Evolutionary conservation across 1,284 basidiomycete species (phyloP).

Genomic region (Apiotrichum siamense): DNA sequence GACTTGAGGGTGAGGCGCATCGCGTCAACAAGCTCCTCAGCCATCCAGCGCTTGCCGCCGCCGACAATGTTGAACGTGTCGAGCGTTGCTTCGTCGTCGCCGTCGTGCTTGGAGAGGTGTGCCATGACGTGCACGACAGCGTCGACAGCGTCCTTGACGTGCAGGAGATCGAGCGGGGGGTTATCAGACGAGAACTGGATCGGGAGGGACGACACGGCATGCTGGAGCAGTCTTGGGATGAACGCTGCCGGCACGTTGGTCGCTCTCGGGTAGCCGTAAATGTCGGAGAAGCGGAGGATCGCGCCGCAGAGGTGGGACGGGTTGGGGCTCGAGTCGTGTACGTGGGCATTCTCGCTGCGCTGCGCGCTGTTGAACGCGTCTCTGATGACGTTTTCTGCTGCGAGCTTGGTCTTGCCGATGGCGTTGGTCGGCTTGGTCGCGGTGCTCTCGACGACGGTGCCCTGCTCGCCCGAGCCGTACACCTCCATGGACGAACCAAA

Average conservation of each 20-base stretch:
- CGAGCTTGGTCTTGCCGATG: slow-evolving; percentile 36
- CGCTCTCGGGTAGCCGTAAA: slow-evolving; percentile 36
- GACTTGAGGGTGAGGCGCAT: slow-evolving; percentile 32
- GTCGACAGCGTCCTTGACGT: slow-evolving; percentile 37
- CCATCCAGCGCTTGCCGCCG: slow-evolving; percentile 32
- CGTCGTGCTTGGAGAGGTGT: slow-evolving; percentile 1
- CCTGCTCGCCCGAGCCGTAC: slow-evolving; percentile 19
- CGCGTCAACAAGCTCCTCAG: slow-evolving; percentile 33
- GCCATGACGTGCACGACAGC: slow-evolving; percentile 24
- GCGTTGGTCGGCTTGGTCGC: slow-evolving; percentile 21
- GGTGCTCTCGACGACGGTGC: slow-evolving; percentile 18
- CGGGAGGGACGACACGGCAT: slow-evolving; percentile 36
- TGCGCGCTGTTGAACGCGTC: neutral
- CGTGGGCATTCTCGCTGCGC: neutral
- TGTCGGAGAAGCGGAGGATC: slow-evolving; percentile 38
- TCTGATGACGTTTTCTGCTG: slow-evolving; percentile 27
- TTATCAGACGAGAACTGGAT: slow-evolving; percentile 39
- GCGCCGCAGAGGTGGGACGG: slow-evolving; percentile 4
- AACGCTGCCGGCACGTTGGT: slow-evolving; percentile 32
- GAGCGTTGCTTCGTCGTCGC: slow-evolving; percentile 2
- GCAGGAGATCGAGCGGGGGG: slow-evolving; percentile 32
- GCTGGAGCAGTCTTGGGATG: slow-evolving; percentile 34
- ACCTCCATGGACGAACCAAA: slow-evolving; percentile 39
- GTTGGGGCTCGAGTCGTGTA: neutral
- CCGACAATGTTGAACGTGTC: slow-evolving; percentile 37